Conservation (phyloP, 495 filamentous ascomycete species). For the Elasticomyces elasticus region DNA sequence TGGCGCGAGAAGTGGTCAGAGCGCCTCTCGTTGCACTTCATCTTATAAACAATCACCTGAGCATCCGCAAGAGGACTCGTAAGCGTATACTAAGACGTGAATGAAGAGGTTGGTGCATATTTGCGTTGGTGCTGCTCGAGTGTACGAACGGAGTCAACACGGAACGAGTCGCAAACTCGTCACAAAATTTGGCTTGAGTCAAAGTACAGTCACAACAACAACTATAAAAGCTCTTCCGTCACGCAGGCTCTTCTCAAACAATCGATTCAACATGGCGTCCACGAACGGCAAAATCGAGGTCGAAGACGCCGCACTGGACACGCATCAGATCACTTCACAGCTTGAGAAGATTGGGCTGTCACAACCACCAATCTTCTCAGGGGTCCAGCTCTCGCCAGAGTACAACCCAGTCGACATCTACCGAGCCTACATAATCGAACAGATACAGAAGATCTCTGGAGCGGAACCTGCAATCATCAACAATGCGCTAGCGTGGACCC, state of each 20-base stretch:
- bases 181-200: constrained; percentile 2
- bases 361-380: constrained; percentile 13
- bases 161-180: background rate
- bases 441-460: constrained; percentile 60
- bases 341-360: constrained; percentile 22
- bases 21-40: too few species aligned
- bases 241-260: background rate
- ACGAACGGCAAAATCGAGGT: constrained; percentile 7
- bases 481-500: constrained; percentile 68
- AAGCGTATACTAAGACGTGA: background rate
- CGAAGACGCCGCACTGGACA: constrained; percentile 5
- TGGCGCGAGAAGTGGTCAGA: too few species aligned
- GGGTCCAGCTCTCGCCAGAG: constrained; percentile 42
- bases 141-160: background rate
- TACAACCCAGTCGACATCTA: constrained; percentile 83
- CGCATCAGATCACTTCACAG: constrained; percentile 19
- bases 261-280: background rate
- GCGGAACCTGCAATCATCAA: constrained; percentile 71
- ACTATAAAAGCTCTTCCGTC: background rate
- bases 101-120: background rate
- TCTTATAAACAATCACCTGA: too few species aligned
- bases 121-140: background rate
- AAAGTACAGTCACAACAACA: constrained; percentile 1
- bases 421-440: constrained; percentile 67
- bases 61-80: background rate